Percentiles rank a stretch among this genome's conserved stretches.
phyloP scores from a whole-genome alignment of 306 rosid species.

The Comarum palustre region DNA sequence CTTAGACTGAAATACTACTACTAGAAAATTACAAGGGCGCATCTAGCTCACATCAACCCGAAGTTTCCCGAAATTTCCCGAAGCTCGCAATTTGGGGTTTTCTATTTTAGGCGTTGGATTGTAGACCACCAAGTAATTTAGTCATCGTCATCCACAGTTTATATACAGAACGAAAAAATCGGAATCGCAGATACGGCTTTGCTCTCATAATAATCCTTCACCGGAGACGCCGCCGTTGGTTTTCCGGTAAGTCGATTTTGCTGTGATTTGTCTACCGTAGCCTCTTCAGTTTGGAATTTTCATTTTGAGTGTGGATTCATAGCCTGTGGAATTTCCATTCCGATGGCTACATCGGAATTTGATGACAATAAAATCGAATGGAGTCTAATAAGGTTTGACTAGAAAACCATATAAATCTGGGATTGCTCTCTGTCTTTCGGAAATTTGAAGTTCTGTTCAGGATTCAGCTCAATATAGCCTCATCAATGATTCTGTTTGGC shows the following conservation, averaged over 20 bases:
- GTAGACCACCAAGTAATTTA: background rate
- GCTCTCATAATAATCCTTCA: background rate
- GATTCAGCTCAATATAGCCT: slow-evolving; percentile 2
- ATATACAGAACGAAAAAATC: background rate
- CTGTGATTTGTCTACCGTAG: background rate
- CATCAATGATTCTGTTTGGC: background rate
- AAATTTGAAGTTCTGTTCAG: background rate
- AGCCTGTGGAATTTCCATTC: background rate
- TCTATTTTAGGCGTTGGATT: background rate
- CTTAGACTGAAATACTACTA: background rate
- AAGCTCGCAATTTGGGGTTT: slow-evolving; percentile 15
- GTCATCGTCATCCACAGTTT: background rate
- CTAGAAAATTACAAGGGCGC: background rate
- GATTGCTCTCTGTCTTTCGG: background rate
- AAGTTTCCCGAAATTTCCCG: slow-evolving; percentile 17
- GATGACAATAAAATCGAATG: slow-evolving; percentile 7
- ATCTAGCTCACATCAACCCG: background rate
- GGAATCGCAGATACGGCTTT: background rate
- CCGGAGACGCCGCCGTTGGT: background rate
- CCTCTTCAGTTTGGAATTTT: background rate
- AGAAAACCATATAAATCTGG: slow-evolving; percentile 25
- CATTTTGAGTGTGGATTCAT: background rate
- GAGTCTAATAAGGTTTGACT: slow-evolving; percentile 3
- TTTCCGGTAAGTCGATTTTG: slow-evolving; percentile 13
- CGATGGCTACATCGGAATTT: background rate